Conservation (phyloP, 2,329 filamentous ascomycete genomes). For the Cordyceps javanica region DNA sequence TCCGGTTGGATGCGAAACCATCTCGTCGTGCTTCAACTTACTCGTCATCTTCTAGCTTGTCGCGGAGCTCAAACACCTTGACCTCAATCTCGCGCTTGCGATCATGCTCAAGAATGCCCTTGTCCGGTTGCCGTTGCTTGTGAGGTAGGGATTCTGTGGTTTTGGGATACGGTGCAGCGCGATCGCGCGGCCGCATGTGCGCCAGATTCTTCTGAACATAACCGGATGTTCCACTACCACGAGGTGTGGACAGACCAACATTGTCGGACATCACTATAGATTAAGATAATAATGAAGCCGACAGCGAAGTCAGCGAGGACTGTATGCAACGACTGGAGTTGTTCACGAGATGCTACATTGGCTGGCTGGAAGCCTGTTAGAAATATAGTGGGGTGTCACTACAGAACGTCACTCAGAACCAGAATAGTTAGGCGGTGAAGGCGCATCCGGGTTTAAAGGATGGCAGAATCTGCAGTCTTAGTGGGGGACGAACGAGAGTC, state of each 20-base stretch:
- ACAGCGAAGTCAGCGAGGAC: not conserved
- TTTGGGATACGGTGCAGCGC: conserved; percentile 68
- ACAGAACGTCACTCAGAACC: conserved; percentile 5
- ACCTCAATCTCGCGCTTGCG: conserved; percentile 87
- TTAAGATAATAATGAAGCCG: not conserved
- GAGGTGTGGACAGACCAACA: conserved; percentile 89
- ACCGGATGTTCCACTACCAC: conserved; percentile 91
- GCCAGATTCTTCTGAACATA: conserved; percentile 97
- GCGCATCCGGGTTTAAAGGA: not conserved
- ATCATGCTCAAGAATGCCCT: conserved; percentile 91
- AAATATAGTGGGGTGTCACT: conserved; percentile 4
- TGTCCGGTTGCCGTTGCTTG: conserved; percentile 76
- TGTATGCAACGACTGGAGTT: not conserved
- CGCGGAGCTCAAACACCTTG: conserved; percentile 83
- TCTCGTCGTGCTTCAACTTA: conserved; percentile 32
- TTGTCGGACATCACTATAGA: conserved; percentile 75
- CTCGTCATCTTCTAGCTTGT: conserved; percentile 87
- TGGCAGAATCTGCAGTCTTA: conserved; percentile 11
- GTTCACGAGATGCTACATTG: not conserved
- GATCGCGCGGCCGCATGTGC: conserved; percentile 78
- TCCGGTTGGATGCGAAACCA: too few relatives aligned
- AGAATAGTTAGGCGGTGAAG: conserved; percentile 9
- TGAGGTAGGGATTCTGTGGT: conserved; percentile 63
- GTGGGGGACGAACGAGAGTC: conserved; percentile 2
- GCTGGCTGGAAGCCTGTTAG: not conserved